Base-by-base conservation (phyloP, 257 asterid species). In the Ligustrum vulgare region DNA sequence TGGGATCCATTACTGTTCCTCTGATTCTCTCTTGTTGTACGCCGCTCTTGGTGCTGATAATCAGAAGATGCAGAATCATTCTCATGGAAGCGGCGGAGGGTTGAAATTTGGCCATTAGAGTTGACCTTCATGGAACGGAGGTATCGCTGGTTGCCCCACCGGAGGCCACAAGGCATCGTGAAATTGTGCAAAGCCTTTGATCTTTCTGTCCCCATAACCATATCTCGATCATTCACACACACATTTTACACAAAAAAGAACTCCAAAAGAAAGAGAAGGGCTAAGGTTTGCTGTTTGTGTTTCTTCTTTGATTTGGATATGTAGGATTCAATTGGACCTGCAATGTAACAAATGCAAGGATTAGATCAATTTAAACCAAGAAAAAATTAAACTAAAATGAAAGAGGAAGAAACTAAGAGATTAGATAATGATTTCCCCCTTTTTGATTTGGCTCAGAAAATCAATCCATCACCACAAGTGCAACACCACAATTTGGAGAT, bases 101-200 rank as follows among this genome's bases (percentile, higher is more conserved):
- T 58, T 23, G 86, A 79, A 79, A 72, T 70, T 74, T 82, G 81
- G 22, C 79, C 91, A 36, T 73, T 64, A 23, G 90, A 77, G 81
- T 84, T 80, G 70, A 85, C 86, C 85, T 87, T 87, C 83, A 80
- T 87, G 82, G 96, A 88, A 74, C 92, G 87, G 82, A 88, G 86
- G 60, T 72, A 79, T 22, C 70, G 79, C 90, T 84, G 94, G 51
- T 85, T 88, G 2, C 96, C 96, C 97, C 96, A 91, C 68, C 88
- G 86, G 22, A 91, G 74, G 8, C 85, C 88, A 69, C 73, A 39
- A 23, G 92, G 96, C 75, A 91, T 28, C 67, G 77, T 78, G 85
- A 91, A 88, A 90, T 90, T 91, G 78, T 91, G 97, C 32, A 91
- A 80, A 70, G 93, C 80, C 66, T 83, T 80, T 36, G 90, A 88